Base-by-base conservation (phyloP, 106 monocot genomes). In the Narthecium ossifragum region DNA sequence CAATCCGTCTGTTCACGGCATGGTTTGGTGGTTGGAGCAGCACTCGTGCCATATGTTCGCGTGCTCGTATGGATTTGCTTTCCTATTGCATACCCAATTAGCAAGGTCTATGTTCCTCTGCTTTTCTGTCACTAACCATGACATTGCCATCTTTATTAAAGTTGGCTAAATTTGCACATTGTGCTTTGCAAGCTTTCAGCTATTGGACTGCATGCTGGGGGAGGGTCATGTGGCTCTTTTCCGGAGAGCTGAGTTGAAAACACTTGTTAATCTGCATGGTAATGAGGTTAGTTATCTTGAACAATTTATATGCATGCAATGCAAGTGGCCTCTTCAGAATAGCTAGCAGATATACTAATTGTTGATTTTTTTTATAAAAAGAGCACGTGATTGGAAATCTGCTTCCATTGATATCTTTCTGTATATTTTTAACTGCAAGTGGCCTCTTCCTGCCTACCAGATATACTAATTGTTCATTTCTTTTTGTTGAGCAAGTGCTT, bases 191-290 rank as follows among this genome's bases (percentile, higher is more conserved):
- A 47, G 31, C 27, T 63, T 63, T 68, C 78, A 96, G 90, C 58
- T 98, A 48, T 71, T 98, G 73, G 96, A 98, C 72, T 69, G 5
- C 59, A 47, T 98, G 52, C 71, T 98, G 27, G 96, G 96, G 10
- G 50, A 84, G 10, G 90, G 76, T 38, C 87, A 79, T 58, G 73
- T 62, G 23, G 90, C 90, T 76, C 86, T 98, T 46, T 98, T 98
- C 49, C 87, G 91, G 33, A 90, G 96, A 87, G 72, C 96, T 56
- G 96, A 98, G 74, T 53, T 98, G 59, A 90, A 98, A 74, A 98
- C 96, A 34, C 84, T 98, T 29, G 96, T 98, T 31, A 75, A 48
- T 8, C 55, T 98, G 70, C 96, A 98, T 73, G 96, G 96, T 7
- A 98, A 98, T 72, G 96, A 84, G 85, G 94, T 94, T 27, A 60